These are phyloP conservation scores for Jaltomata sinuosa DNA, from an alignment of 257 asterid genomes.

Conservation along the genomic window DNA sequence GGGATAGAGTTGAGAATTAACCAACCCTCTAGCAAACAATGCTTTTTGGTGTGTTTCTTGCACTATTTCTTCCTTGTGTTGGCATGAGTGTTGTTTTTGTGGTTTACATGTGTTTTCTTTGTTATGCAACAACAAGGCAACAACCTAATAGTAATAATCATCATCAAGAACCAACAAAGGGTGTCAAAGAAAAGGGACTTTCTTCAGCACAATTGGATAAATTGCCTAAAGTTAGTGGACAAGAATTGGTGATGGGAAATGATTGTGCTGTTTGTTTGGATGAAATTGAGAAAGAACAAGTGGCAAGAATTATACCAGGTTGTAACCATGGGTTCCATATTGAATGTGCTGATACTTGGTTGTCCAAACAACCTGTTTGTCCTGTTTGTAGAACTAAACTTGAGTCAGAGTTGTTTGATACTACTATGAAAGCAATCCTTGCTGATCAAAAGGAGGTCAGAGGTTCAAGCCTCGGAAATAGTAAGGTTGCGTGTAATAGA, in stretches of 20 bases:
- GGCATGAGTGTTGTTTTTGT: conserved; percentile 77
- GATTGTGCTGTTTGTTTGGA: conserved; percentile 87
- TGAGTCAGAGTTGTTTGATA: conserved; percentile 34
- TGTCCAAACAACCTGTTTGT: conserved; percentile 51
- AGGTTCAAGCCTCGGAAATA: no score
- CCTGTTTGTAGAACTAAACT: conserved; percentile 70
- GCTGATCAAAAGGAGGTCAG: conserved; percentile 21
- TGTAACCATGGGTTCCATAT: conserved; percentile 86
- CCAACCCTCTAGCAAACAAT: conserved; percentile 9
- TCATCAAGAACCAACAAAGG: background rate
- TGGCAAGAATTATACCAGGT: conserved; percentile 70
- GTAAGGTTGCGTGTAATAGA: no score
- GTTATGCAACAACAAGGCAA: conserved; percentile 30
- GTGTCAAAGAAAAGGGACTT: conserved; percentile 28
- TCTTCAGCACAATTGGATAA: conserved; percentile 62
- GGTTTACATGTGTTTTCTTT: conserved; percentile 62
- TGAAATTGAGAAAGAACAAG: conserved; percentile 50
- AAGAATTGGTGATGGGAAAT: conserved; percentile 49
- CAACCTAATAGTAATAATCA: background rate
- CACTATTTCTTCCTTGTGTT: conserved; percentile 76
- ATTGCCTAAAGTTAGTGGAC: conserved; percentile 50
- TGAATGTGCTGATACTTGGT: conserved; percentile 76
- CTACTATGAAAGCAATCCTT: conserved; percentile 36
- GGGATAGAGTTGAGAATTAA: no score
- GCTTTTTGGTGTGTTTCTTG: conserved; percentile 65